Percentiles rank a stretch among this genome's conserved stretches.
Evolutionary conservation across 2,329 filamentous ascomycete species (phyloP).

Genomic region (Alternaria sp.): DNA sequence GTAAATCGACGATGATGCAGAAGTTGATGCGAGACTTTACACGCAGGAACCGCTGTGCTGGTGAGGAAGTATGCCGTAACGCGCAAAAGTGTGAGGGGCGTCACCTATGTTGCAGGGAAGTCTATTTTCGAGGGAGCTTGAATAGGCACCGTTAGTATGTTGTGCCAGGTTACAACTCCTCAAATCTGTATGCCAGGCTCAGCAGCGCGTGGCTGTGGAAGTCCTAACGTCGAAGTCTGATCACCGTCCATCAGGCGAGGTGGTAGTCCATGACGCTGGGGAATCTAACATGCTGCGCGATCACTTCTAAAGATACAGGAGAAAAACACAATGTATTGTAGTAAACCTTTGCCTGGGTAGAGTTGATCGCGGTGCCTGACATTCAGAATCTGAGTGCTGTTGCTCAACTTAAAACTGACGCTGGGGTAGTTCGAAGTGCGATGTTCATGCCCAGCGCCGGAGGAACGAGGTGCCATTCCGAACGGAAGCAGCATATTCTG

Average conservation of each 20-base stretch:
- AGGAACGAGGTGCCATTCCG: not conserved
- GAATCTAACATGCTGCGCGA: no score
- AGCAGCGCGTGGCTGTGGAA: not conserved
- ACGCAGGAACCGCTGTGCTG: not conserved
- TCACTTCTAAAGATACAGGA: no score
- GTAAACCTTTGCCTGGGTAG: not conserved
- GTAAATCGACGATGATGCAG: not conserved
- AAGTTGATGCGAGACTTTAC: fast-evolving
- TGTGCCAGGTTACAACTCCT: not conserved
- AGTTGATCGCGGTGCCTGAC: not conserved
- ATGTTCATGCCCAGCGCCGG: not conserved
- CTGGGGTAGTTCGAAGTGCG: not conserved
- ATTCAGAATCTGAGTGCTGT: not conserved
- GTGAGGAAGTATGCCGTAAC: not conserved
- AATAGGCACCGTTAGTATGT: not conserved
- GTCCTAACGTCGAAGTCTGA: fast-evolving
- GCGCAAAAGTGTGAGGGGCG: no score
- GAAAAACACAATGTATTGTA: no score
- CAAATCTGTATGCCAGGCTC: not conserved
- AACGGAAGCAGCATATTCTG: not conserved
- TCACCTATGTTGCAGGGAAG: no score
- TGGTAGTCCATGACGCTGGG: not conserved
- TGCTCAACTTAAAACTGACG: not conserved
- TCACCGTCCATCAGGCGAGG: not conserved
- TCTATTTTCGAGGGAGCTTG: not conserved